A percentile compares a stretch with the other conserved stretches of the same genome.
Evolutionary conservation across 2,329 filamentous ascomycete genomes (phyloP).

Genomic region (Cadophora sp.): DNA sequence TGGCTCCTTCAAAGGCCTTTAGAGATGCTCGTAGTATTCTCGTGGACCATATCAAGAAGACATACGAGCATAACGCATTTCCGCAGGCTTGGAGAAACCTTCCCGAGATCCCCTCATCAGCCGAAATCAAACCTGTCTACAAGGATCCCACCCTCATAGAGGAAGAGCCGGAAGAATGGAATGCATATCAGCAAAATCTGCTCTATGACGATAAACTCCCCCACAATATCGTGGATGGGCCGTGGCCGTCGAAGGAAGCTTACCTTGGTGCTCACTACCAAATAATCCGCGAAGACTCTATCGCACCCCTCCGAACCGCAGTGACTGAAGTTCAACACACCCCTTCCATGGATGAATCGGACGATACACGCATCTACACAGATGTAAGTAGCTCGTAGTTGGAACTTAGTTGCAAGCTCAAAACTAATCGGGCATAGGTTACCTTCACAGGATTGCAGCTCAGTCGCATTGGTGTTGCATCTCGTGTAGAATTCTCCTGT

Average conservation of each 20-base stretch:
- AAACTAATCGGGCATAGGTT: constrained; percentile 56
- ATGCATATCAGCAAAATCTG: constrained; percentile 37
- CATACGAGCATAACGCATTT: constrained; percentile 18
- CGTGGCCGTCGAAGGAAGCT: constrained; percentile 65
- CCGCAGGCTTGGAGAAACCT: constrained; percentile 46
- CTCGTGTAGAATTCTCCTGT: constrained; percentile 74
- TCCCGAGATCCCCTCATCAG: constrained; percentile 61
- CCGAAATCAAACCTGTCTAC: constrained; percentile 55
- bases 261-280: constrained; percentile 80
- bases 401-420: not conserved
- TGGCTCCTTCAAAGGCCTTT: not conserved
- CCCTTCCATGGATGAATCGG: constrained; percentile 63
- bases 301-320: constrained; percentile 72
- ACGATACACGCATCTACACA: constrained; percentile 70
- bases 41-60: constrained; percentile 22
- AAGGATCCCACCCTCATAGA: constrained; percentile 7
- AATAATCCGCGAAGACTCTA: constrained; percentile 76
- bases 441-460: constrained; percentile 71
- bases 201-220: constrained; percentile 46
- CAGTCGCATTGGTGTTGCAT: constrained; percentile 66
- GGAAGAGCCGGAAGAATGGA: constrained; percentile 30
- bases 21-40: constrained; percentile 19
- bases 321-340: constrained; percentile 61
- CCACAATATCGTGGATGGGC: constrained; percentile 59
- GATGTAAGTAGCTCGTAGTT: constrained; percentile 55